Percentiles rank a stretch among this genome's conserved stretches.
phyloP scores from a whole-genome alignment of 2,329 filamentous ascomycete genomes.

The Fusarium sp. region DNA sequence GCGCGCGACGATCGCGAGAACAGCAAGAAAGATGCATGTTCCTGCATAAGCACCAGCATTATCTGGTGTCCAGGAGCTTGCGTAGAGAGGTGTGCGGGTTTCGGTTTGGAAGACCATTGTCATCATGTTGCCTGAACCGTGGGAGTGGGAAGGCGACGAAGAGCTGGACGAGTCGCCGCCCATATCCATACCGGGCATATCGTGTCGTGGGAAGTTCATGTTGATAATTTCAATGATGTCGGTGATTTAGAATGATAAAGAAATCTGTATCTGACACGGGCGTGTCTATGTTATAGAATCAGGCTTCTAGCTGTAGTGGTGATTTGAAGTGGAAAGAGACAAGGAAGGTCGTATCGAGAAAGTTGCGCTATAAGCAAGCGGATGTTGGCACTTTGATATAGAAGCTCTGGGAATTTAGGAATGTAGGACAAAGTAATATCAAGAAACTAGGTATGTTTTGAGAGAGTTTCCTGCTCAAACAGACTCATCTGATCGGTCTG shows the following conservation, averaged over 20 bases:
- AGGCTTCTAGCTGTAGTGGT: not conserved
- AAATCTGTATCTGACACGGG: not conserved
- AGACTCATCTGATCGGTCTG: slow-evolving; percentile 17
- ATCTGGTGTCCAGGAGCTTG: slow-evolving; percentile 77
- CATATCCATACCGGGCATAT: slow-evolving; percentile 42
- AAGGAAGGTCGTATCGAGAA: not conserved
- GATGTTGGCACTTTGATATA: not conserved
- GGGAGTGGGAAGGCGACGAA: slow-evolving; percentile 24
- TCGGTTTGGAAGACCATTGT: slow-evolving; percentile 70
- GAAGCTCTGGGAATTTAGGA: not conserved
- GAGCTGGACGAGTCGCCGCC: slow-evolving; percentile 25
- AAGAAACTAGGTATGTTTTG: not conserved
- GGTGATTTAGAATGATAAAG: not conserved
- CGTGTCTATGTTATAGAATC: not conserved
- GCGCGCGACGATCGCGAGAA: slow-evolving; percentile 77
- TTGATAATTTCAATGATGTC: not conserved
- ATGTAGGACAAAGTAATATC: not conserved
- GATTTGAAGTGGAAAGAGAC: not conserved
- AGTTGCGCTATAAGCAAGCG: not conserved
- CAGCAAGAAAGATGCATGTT: slow-evolving; percentile 90
- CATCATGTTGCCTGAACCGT: slow-evolving; percentile 50
- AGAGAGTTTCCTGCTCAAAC: slow-evolving; percentile 36
- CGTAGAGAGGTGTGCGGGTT: slow-evolving; percentile 64
- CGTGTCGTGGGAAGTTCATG: slow-evolving; percentile 43
- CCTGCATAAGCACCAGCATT: slow-evolving; percentile 80